Evolutionary conservation across 148 eudicot species (phyloP).

Genomic region (Beta vulgaris): DNA sequence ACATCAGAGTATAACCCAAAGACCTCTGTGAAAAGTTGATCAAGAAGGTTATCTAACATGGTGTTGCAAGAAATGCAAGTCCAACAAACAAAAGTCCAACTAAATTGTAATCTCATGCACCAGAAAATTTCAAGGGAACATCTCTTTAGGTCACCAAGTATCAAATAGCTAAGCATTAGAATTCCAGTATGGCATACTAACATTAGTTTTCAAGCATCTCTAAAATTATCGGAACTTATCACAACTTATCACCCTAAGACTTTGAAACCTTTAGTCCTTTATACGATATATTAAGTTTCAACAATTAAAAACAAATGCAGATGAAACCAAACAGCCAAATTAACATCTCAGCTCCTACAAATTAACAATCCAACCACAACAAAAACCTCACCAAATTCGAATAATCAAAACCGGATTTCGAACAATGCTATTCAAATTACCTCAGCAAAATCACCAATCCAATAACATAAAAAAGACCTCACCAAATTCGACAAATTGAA

Average conservation of each 20-base stretch:
- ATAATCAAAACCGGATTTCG: neutral
- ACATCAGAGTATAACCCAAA: neutral
- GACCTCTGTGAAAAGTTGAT: neutral
- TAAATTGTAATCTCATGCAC: neutral
- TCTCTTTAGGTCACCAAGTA: neutral
- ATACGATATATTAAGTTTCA: neutral
- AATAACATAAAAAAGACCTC: too few relatives aligned
- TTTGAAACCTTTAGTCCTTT: too few relatives aligned
- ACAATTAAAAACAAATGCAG: neutral
- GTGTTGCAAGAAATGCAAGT: neutral
- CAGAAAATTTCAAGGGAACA: neutral
- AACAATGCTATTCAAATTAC: slow-evolving; percentile 29
- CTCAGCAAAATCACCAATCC: too few relatives aligned
- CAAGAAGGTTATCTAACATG: neutral
- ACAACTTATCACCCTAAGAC: too few relatives aligned
- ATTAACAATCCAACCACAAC: neutral
- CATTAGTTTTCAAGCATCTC: neutral
- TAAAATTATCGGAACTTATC: neutral
- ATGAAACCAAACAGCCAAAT: neutral
- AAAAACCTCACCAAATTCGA: neutral
- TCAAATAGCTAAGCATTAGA: neutral
- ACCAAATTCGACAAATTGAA: too few relatives aligned
- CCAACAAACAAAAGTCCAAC: neutral
- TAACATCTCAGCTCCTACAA: too few relatives aligned
- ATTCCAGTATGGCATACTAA: neutral